Conservation (phyloP, 495 filamentous ascomycete genomes). For the Penicillium robsamsonii region DNA sequence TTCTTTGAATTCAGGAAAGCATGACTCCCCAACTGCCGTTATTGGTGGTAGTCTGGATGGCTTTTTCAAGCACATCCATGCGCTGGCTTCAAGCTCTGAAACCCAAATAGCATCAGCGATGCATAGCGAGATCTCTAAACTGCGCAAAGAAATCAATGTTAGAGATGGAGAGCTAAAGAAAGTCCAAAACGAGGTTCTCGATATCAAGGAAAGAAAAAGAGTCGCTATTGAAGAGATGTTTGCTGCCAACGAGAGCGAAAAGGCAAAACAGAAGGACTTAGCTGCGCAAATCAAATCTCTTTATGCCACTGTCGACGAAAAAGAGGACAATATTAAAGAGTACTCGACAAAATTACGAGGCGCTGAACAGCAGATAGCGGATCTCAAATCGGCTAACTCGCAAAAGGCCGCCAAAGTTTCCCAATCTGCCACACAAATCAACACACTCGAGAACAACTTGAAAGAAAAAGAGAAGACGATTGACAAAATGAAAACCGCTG, state of each 20-base stretch:
- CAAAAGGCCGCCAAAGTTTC: background rate
- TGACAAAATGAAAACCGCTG: conserved; percentile 19
- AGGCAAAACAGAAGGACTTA: background rate
- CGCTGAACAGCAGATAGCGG: background rate
- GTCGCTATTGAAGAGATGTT: conserved; percentile 10
- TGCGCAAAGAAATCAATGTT: background rate
- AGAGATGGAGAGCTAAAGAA: background rate
- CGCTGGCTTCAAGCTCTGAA: too few species aligned
- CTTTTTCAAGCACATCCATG: too few species aligned
- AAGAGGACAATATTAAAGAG: background rate
- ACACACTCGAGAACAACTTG: conserved; percentile 11
- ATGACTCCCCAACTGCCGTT: too few species aligned
- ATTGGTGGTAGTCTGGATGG: too few species aligned
- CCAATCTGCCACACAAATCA: conserved; percentile 15
- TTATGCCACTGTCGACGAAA: background rate
- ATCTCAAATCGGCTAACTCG: background rate
- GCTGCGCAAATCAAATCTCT: background rate
- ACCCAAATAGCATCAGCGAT: background rate
- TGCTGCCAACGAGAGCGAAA: conserved; percentile 15
- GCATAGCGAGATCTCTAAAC: background rate
- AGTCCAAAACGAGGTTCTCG: background rate
- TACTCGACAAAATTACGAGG: background rate
- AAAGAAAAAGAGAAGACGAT: conserved; percentile 22
- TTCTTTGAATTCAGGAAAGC: too few species aligned
- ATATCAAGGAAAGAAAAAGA: background rate